Base-by-base conservation (phyloP, 169 alveolate species). In the Condylostoma magnum region DNA sequence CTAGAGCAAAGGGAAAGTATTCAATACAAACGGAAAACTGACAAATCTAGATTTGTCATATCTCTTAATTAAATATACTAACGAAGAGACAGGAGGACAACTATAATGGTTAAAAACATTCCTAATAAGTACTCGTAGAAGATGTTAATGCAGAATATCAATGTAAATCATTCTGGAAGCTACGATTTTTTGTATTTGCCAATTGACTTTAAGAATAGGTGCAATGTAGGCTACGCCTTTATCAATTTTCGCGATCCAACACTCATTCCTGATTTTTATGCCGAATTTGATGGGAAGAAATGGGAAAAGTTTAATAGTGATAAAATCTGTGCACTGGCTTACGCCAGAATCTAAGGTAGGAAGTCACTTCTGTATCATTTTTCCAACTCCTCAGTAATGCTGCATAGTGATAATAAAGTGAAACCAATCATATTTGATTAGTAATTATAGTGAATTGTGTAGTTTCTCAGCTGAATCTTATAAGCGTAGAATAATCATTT, bases 161-260 rank as follows among this genome's bases (percentile, higher is more conserved):
- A 79, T 47, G n/a, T 25, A 33, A 31, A n/a, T 31, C 82, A 67
- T 66, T 75, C 78, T 44, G 91, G 86, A 3, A 69, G 69, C 47
- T 91, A 85, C 57, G 94, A 87, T 74, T 86, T 89, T 52, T 66
- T 91, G 52, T 91, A 91, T 70, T 73, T 91, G 38, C 96, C 96
- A 12, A 87, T 84, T 53, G 96, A 91, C 63, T 90, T 82, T 56
- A 86, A 76, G 44, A 87, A 84, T 63, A 81, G 82, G 54, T 87
- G 95, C 78, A 91, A 91, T 54, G 84, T 77, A 47, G 96, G 96
- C 4, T 91, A 88, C 72, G 94, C 96, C 43, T 88, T 91, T 69
- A 88, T 91, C 48, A 91, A 91, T 79, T 82, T 91, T 77, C 73
- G 78, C 4, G 84, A 86, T 67, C 79, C 90, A 28, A 55, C 70